Base-by-base conservation (phyloP, 768 basidiomycete genomes). In the Hericium coralloides region DNA sequence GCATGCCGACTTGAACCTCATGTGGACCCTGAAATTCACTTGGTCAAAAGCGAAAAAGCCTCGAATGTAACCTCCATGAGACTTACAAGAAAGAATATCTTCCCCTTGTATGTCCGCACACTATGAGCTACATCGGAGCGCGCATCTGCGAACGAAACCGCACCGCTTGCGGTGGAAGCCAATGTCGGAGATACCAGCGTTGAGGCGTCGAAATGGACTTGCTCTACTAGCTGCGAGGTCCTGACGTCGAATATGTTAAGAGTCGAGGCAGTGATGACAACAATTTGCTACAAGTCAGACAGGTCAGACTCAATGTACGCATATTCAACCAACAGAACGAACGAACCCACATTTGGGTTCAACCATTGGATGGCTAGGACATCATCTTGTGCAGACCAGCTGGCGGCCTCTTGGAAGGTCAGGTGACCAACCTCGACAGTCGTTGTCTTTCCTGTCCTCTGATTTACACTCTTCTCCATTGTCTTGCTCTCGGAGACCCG, bases 291-390 rank as follows among this genome's bases (percentile, higher is more conserved):
- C 26, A 45, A 23, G 49, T 53, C 23, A 55, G 36, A 45, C 2
- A 9, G 25, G 48, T 53, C 31, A 36, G 38, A 51, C 37, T 26
- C 36, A 37, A 17, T 43, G 25, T 47, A 38, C 31, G 55, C 51
- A 43, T 22, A 22, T 5, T 20, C 56, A 12, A 37, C 20, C 22
- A 47, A 41, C 45, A 41, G 17, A 58, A 61, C 20, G 62, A 72
- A 72, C 64, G 67, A 66, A 84, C 94, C 73, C 74, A 98, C 95
- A 72, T 85, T 82, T 58, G 75, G 74, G 69, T 92, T 95, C 64
- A 94, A 75, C 97, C 95, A 98, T 61, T 93, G 87, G 36, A 97
- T 58, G 8, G 85, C 83, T 38, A 89, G 71, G 18, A 94, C 79
- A 55, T 81, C 76, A 25, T 80, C 81, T 31, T 81, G 76, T 3